Evolutionary conservation across 768 basidiomycete species (phyloP).

Genomic region (Boletus pseudopeckii): DNA sequence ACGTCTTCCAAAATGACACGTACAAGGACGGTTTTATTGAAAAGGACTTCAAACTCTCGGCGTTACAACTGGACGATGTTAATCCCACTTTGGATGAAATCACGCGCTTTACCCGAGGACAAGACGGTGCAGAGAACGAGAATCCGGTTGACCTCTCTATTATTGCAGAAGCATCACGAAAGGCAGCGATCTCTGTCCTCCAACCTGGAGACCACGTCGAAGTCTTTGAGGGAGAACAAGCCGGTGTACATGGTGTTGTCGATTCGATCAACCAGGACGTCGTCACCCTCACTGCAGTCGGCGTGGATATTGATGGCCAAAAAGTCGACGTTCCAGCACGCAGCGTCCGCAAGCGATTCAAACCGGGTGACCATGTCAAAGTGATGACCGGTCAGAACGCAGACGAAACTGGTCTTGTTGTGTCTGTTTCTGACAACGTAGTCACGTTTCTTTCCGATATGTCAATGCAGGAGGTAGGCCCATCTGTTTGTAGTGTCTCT

Average conservation of each 20-base stretch:
- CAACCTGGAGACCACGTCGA: conserved; percentile 98
- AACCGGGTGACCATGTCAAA: conserved; percentile 97
- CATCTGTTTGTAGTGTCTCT: not conserved
- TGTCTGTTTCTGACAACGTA: conserved; percentile 84
- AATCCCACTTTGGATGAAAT: conserved; percentile 97
- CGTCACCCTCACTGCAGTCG: conserved; percentile 76
- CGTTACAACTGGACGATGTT: conserved; percentile 79
- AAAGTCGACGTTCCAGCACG: conserved; percentile 82
- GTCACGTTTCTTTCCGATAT: conserved; percentile 98
- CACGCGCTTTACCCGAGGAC: conserved; percentile 77
- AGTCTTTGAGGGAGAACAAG: conserved; percentile 95
- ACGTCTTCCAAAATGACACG: conserved; percentile 89
- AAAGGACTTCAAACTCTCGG: conserved; percentile 87
- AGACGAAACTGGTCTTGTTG: conserved; percentile 94
- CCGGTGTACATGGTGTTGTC: conserved; percentile 89
- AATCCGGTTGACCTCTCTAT: conserved; percentile 80
- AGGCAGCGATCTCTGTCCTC: conserved; percentile 88
- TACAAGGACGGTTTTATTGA: conserved; percentile 94
- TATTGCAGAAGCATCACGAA: conserved; percentile 89
- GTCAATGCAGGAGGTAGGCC: conserved; percentile 85
- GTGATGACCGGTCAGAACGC: conserved; percentile 94
- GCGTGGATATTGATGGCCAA: conserved; percentile 82
- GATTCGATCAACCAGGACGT: conserved; percentile 86
- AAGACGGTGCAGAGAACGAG: conserved; percentile 66
- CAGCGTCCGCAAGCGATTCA: conserved; percentile 92